Base-by-base conservation (phyloP, 768 basidiomycete genomes). In the Mycena leptocephala region DNA sequence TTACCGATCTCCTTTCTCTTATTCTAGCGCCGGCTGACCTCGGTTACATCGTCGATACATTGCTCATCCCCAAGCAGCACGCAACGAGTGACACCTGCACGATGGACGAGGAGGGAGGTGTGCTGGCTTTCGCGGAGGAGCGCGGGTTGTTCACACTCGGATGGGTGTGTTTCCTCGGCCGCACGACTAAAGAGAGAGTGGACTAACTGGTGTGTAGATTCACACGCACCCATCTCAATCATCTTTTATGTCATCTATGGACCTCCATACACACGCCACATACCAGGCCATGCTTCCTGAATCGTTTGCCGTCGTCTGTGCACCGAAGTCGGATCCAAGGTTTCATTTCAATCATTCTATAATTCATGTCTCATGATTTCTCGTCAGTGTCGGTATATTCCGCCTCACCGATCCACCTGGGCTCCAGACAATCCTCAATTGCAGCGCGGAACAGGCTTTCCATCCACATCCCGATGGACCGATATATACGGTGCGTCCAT, bases 211-310 rank as follows among this genome's bases (percentile, higher is more conserved):
- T 11, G 22, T 41, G 43, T 81, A 97, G 96, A 97, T 97, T 79
- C 96, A 97, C 85, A 61, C 65, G 1, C 72, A 67, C 33, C 65
- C 72, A 9, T 68, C 72, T 13, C 72, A 67, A 30, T 74, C 73
- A 2, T 74, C 58, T 84, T 98, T 98, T 86, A 96, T 98, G 95
- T 97, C 96, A 8, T 97, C 96, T 10, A 93, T 97, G 22, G 97
- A 98, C 83, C 84, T 98, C 26, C 97, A 98, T 79, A 97, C 96
- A 3, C 97, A 97, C 83, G 93, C 95, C 1, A 94, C 91, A 10
- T 98, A 97, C 85, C 97, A 98, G 79, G 84, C 91, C 41, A 97
- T 96, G 93, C 89, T 98, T 5, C 95, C 95, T 0, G 97, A 98
- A 81, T 96, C 95, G 0, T 95, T 98, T 82, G 97, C 97, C 0